Percentiles rank a stretch among this genome's conserved stretches.
phyloP scores from a whole-genome alignment of 257 asterid species.

The Phtheirospermum japonicum region DNA sequence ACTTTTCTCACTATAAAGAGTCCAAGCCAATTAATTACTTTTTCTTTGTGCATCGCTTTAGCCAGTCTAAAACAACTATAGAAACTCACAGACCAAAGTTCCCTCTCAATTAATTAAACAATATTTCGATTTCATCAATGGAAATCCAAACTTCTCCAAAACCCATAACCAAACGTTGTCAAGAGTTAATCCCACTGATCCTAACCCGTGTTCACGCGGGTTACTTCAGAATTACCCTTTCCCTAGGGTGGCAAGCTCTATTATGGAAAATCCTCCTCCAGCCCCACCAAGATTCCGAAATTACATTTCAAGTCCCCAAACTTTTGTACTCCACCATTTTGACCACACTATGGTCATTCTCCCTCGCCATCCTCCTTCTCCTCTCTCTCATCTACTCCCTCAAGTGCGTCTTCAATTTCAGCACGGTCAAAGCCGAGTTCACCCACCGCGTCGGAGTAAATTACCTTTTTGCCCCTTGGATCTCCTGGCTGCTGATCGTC shows the following conservation, averaged over 20 bases:
- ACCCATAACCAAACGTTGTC: constrained; percentile 8
- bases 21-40: too few species aligned
- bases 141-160: not conserved
- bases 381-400: constrained; percentile 49
- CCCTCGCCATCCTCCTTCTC: constrained; percentile 35
- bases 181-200: constrained; percentile 14
- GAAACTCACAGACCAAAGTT: not conserved
- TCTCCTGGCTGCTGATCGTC: constrained; percentile 62
- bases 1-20: too few species aligned
- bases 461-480: constrained; percentile 73
- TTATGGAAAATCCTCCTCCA: constrained; percentile 60
- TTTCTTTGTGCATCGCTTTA: not conserved
- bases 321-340: constrained; percentile 24
- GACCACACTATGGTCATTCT: constrained; percentile 41
- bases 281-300: constrained; percentile 27
- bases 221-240: constrained; percentile 56
- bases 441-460: constrained; percentile 61
- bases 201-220: constrained; percentile 58
- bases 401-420: constrained; percentile 45
- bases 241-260: constrained; percentile 55
- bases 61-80: not conserved
- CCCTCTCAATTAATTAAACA: not conserved
- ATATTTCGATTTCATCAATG: not conserved
- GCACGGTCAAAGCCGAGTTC: constrained; percentile 46
- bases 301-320: constrained; percentile 28